Conservation (phyloP, 1,139 yeast genomes). For the Lodderomyces elongisporus region DNA sequence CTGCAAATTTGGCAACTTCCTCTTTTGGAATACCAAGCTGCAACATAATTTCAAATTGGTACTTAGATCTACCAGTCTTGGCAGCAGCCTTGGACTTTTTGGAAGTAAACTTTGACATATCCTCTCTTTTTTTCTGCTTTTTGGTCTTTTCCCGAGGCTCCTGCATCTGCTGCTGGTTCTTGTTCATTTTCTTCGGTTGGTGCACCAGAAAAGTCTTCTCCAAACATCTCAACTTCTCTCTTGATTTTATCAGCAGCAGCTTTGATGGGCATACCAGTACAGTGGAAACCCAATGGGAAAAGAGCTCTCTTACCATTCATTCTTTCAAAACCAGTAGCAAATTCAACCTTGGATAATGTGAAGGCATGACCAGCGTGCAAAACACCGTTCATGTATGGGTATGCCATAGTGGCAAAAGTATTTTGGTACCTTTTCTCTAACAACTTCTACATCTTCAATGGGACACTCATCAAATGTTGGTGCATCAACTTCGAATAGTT, state of each 20-base stretch:
- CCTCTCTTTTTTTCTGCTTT: slow-evolving; percentile 49
- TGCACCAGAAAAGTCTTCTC: slow-evolving; percentile 70
- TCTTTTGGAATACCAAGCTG: slow-evolving; percentile 83
- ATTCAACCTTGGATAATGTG: slow-evolving; percentile 92
- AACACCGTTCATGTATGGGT: slow-evolving; percentile 98
- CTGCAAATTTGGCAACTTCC: slow-evolving; percentile 84
- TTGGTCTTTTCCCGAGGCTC: slow-evolving; percentile 7
- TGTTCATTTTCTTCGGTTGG: slow-evolving; percentile 54
- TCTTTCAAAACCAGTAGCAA: slow-evolving; percentile 89
- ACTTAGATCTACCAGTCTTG: slow-evolving; percentile 89
- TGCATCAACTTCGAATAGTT: slow-evolving; percentile 81
- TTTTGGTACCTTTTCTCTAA: slow-evolving; percentile 79
- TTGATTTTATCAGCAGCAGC: slow-evolving; percentile 94
- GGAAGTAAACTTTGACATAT: slow-evolving; percentile 85
- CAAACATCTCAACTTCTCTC: slow-evolving; percentile 90
- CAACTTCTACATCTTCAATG: slow-evolving; percentile 54
- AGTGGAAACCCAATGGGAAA: slow-evolving; percentile 97
- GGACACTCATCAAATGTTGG: slow-evolving; percentile 68
- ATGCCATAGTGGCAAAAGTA: slow-evolving; percentile 93
- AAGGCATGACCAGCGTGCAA: slow-evolving; percentile 97
- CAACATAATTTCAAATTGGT: slow-evolving; percentile 92
- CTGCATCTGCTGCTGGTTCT: slow-evolving; percentile 16
- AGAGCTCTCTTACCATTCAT: slow-evolving; percentile 90
- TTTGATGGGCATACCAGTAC: slow-evolving; percentile 99
- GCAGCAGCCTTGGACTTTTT: slow-evolving; percentile 91